Conservation (phyloP, 768 basidiomycete species). For the Lactarius akahatsu region DNA sequence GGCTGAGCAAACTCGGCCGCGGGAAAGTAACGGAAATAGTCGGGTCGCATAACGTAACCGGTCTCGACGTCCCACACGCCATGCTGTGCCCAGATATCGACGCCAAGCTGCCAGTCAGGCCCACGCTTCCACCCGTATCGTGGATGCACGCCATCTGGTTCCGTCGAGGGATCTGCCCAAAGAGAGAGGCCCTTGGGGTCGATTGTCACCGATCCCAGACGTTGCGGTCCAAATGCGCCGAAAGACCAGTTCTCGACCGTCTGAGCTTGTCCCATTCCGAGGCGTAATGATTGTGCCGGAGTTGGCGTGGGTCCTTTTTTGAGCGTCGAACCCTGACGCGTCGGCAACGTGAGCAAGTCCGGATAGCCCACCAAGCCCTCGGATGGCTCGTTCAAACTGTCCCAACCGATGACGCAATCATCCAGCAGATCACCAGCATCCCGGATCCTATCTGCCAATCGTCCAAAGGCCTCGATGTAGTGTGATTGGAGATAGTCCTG, state of each 20-base stretch:
- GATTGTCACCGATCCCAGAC: conserved; percentile 71
- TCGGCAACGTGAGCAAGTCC: conserved; percentile 65
- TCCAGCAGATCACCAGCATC: conserved; percentile 79
- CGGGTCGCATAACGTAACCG: conserved; percentile 61
- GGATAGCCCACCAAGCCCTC: conserved; percentile 76
- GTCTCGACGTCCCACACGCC: conserved; percentile 83
- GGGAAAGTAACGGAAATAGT: conserved; percentile 68
- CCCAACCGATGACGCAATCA: conserved; percentile 93
- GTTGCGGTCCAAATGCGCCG: conserved; percentile 71
- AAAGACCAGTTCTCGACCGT: conserved; percentile 84
- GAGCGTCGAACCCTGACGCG: conserved; percentile 64
- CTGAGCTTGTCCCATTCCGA: conserved; percentile 86
- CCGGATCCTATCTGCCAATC: conserved; percentile 70
- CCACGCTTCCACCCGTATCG: conserved; percentile 86
- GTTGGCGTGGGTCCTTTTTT: conserved; percentile 89
- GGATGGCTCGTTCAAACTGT: conserved; percentile 91
- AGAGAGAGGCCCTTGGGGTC: conserved; percentile 80
- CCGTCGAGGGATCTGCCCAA: conserved; percentile 65
- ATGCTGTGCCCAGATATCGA: conserved; percentile 84
- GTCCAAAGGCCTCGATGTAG: conserved; percentile 71
- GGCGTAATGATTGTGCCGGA: conserved; percentile 74
- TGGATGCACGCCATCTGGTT: conserved; percentile 54
- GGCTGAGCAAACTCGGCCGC: conserved; percentile 25
- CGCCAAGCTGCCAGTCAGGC: conserved; percentile 67
- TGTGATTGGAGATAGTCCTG: conserved; percentile 84